Evolutionary conservation across 805 yeast species (phyloP).

Genomic region (Allodekkera sacchari): DNA sequence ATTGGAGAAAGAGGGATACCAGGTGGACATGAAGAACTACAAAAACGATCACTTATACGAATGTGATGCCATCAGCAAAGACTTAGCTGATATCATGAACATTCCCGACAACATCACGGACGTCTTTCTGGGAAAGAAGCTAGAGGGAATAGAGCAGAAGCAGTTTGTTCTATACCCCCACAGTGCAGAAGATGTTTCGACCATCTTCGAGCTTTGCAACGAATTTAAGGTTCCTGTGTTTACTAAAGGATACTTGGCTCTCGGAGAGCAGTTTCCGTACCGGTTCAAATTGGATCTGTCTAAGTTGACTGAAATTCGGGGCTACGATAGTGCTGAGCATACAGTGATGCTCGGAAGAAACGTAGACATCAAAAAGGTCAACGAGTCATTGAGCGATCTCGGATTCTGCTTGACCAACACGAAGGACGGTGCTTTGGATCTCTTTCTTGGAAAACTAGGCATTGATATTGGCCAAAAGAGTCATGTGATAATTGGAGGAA

Average conservation of each 20-base stretch:
- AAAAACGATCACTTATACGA: constrained; percentile 6
- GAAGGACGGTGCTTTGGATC: too few relatives aligned
- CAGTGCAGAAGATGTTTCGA: constrained; percentile 15
- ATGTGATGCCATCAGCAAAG: constrained; percentile 11
- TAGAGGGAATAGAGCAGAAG: constrained; percentile 9
- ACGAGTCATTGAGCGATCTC: constrained; percentile 5
- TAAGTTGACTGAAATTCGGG: constrained; percentile 7
- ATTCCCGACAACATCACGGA: constrained; percentile 15
- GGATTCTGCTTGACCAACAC: too few relatives aligned
- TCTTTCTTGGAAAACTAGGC: constrained; percentile 15
- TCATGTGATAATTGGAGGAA: constrained; percentile 7
- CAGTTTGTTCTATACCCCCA: constrained; percentile 15
- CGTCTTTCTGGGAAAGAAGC: constrained; percentile 15
- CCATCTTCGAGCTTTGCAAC: constrained; percentile 16
- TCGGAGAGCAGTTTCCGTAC: background rate
- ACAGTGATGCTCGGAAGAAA: constrained; percentile 4
- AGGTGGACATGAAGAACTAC: constrained; percentile 13
- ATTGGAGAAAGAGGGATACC: constrained; percentile 13
- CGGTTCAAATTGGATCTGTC: constrained; percentile 9
- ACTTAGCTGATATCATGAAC: constrained; percentile 12
- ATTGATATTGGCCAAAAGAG: constrained; percentile 4
- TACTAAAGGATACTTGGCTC: constrained; percentile 8
- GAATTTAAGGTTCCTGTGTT: constrained; percentile 21
- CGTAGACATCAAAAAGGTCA: constrained; percentile 2
- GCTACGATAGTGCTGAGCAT: constrained; percentile 1